A percentile compares a stretch with the other conserved stretches of the same genome.
Conservation (phyloP, 2,329 filamentous ascomycete species). For the Epicoccum sorghinum region DNA sequence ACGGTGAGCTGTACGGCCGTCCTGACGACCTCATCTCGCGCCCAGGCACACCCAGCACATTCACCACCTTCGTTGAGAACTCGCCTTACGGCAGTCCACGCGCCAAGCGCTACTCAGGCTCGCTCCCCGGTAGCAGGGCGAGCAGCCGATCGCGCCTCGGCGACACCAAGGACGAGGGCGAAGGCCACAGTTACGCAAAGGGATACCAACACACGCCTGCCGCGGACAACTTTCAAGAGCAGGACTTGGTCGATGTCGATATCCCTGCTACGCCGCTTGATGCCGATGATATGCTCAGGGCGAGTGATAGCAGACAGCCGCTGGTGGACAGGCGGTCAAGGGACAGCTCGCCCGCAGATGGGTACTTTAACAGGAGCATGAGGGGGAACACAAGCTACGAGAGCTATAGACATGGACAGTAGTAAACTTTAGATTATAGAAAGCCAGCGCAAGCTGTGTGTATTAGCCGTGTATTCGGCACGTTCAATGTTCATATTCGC, state of each 20-base stretch:
- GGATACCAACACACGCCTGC: conserved; percentile 35
- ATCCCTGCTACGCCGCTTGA: conserved; percentile 32
- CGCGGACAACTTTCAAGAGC: conserved; percentile 16
- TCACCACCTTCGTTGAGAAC: conserved; percentile 33
- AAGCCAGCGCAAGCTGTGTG: conserved; percentile 1
- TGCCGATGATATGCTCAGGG: conserved; percentile 26
- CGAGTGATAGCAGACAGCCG: conserved; percentile 23
- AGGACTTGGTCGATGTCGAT: conserved; percentile 27
- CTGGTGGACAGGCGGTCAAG: conserved; percentile 17
- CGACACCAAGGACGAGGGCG: conserved; percentile 19
- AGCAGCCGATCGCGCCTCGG: conserved; percentile 32
- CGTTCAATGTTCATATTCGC: not conserved
- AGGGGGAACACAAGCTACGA: conserved; percentile 9
- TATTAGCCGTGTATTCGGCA: not conserved
- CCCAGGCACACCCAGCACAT: conserved; percentile 38
- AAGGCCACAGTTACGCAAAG: conserved; percentile 33
- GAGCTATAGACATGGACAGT: conserved; percentile 1
- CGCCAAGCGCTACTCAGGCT: not conserved
- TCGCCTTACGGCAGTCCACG: conserved; percentile 21
- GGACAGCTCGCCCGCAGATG: conserved; percentile 19
- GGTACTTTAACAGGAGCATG: conserved; percentile 11
- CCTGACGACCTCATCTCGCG: conserved; percentile 61
- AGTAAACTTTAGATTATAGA: not conserved
- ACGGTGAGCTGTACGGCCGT: conserved; percentile 63
- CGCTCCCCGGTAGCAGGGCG: conserved; percentile 16